Evolutionary conservation across 1,284 basidiomycete species (phyloP).

Genomic region (Earliella scabrosa): DNA sequence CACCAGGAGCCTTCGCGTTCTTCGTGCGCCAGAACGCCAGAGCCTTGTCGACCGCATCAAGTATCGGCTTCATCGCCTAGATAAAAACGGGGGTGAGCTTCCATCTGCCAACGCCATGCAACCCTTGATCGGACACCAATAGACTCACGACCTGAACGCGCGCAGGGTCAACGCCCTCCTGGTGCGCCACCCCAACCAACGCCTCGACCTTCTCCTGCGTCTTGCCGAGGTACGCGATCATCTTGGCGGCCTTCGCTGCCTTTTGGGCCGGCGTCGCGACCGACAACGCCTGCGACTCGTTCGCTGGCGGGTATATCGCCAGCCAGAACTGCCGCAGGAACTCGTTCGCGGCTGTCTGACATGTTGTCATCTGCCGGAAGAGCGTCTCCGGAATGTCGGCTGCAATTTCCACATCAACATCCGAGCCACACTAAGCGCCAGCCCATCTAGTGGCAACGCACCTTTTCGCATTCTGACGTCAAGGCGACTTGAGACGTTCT

Average conservation of each 20-base stretch:
- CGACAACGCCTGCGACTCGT: constrained; percentile 55
- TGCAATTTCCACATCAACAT: constrained; percentile 34
- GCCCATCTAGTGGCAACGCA: constrained; percentile 35
- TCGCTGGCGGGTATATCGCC: constrained; percentile 78
- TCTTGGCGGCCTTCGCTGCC: constrained; percentile 79
- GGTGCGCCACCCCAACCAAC: constrained; percentile 66
- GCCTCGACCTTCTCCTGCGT: constrained; percentile 84
- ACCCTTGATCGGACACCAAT: neutral
- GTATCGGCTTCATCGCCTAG: constrained; percentile 83
- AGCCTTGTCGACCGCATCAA: constrained; percentile 81
- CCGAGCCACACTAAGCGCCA: neutral
- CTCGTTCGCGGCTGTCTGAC: constrained; percentile 93
- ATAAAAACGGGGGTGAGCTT: too few species aligned
- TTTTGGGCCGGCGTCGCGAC: constrained; percentile 64
- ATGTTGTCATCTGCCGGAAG: constrained; percentile 82
- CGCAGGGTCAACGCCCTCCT: constrained; percentile 64
- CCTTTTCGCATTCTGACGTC: constrained; percentile 69
- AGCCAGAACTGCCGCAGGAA: constrained; percentile 97
- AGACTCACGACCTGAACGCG: constrained; percentile 69
- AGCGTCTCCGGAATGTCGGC: constrained; percentile 82
- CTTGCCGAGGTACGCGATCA: constrained; percentile 80
- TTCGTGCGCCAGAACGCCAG: constrained; percentile 57
- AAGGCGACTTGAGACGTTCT: constrained; percentile 70
- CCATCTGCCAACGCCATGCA: too few species aligned
- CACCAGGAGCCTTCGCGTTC: constrained; percentile 18